Percentiles rank a stretch among this genome's conserved stretches.
Conservation (phyloP, 345 rosid genomes). For the Trapa incisa region DNA sequence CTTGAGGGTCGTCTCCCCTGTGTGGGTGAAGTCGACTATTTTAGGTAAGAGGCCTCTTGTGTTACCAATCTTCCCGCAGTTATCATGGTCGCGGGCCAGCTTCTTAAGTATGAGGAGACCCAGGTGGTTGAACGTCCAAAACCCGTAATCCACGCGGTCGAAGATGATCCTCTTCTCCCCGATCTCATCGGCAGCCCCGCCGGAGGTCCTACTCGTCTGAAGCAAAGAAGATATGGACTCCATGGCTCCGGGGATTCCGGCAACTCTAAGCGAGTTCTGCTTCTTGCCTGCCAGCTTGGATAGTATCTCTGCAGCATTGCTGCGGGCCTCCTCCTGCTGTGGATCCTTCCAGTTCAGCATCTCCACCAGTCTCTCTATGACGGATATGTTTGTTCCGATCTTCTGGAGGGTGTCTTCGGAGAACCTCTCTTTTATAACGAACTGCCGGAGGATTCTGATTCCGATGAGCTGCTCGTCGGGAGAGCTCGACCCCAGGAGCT, state of each 20-base stretch:
- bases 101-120: conserved; percentile 76
- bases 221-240: conserved; percentile 86
- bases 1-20: conserved; percentile 35
- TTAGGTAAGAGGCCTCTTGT: conserved; percentile 78
- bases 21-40: conserved; percentile 66
- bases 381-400: conserved; percentile 49
- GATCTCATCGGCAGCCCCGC: conserved; percentile 49
- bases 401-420: conserved; percentile 77
- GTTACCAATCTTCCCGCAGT: conserved; percentile 86
- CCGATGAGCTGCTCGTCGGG: conserved; percentile 85
- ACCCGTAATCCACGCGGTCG: conserved; percentile 25
- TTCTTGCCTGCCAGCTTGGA: conserved; percentile 63
- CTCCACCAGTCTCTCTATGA: conserved; percentile 70
- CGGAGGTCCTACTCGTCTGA: conserved; percentile 33
- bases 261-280: conserved; percentile 67
- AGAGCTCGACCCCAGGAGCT: conserved; percentile 54
- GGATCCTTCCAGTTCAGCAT: conserved; percentile 89
- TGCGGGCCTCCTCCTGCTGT: conserved; percentile 73
- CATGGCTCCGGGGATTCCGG: conserved; percentile 82
- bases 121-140: conserved; percentile 62
- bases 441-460: conserved; percentile 51
- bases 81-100: conserved; percentile 73
- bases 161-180: conserved; percentile 40
- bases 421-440: conserved; percentile 24
- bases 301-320: conserved; percentile 60